phyloP scores from a whole-genome alignment of 139 green algal species.

The Trebouxia sp. region DNA sequence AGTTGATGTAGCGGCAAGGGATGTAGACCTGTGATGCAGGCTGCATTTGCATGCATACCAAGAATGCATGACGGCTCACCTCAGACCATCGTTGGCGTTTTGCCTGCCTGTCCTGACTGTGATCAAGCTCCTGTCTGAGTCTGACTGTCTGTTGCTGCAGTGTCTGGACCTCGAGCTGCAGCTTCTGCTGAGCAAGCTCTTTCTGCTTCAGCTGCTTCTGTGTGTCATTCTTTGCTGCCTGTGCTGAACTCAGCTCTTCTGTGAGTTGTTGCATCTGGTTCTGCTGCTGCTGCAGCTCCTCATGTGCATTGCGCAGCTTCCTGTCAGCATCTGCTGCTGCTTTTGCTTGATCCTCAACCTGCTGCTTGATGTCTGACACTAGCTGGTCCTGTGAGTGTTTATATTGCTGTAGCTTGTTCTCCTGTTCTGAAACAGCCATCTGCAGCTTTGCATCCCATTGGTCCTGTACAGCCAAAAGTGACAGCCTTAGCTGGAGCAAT shows the following conservation, averaged over 20 bases:
- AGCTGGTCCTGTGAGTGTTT: not conserved
- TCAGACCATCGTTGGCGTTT: no score
- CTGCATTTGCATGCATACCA: no score
- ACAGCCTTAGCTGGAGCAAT: not conserved
- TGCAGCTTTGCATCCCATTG: not conserved
- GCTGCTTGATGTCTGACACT: not conserved
- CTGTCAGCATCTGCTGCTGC: not conserved
- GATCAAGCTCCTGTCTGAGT: not conserved
- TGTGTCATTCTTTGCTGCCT: not conserved
- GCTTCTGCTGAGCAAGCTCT: not conserved
- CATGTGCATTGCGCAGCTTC: not conserved
- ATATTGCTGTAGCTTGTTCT: not conserved
- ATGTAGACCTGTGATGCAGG: no score
- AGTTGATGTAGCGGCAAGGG: no score
- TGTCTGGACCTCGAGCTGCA: not conserved
- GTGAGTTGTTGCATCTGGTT: not conserved
- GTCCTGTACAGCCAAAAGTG: not conserved
- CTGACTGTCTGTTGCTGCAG: not conserved
- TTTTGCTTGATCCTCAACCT: conserved; percentile 1
- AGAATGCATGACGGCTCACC: no score
- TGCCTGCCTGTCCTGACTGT: not conserved
- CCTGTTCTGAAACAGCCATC: not conserved
- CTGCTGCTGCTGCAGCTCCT: conserved; percentile 20
- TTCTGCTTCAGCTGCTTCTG: not conserved
- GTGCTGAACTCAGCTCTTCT: not conserved